Evolutionary conservation across 2,329 filamentous ascomycete species (phyloP).

Genomic region (Xylaria sp.): DNA sequence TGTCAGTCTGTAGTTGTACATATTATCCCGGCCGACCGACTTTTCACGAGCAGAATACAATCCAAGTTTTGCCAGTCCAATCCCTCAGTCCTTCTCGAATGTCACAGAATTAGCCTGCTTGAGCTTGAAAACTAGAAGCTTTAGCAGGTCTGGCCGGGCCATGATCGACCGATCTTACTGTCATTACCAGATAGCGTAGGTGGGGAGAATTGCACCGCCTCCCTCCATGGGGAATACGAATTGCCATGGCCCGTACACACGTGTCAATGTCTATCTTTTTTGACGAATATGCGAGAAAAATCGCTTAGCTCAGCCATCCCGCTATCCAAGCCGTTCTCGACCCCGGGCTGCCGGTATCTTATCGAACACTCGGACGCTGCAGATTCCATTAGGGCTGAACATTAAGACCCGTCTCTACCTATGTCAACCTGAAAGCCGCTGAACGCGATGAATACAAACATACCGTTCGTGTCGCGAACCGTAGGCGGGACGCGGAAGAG

Average conservation of each 20-base stretch:
- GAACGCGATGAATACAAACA: neutral
- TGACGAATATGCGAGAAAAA: neutral
- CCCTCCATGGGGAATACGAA: conserved; percentile 29
- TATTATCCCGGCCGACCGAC: neutral
- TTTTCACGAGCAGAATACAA: neutral
- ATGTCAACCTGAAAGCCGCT: no score
- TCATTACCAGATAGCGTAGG: conserved; percentile 29
- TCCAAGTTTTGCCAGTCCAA: no score
- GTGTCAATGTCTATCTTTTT: neutral
- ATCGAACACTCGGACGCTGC: no score
- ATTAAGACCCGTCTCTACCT: neutral
- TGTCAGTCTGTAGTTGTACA: no score
- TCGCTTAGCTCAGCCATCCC: neutral
- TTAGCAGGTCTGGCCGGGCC: neutral
- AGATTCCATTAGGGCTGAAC: neutral
- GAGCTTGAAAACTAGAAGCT: neutral
- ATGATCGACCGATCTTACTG: conserved; percentile 31
- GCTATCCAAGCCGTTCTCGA: no score
- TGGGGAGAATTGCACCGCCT: conserved; percentile 23
- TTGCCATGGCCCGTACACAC: neutral
- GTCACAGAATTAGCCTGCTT: neutral
- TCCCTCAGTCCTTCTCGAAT: neutral
- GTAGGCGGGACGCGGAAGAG: neutral
- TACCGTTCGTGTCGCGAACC: neutral
- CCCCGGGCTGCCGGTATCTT: neutral